phyloP scores from a whole-genome alignment of 1,284 basidiomycete species.

The Cutaneotrichosporon sp. region DNA sequence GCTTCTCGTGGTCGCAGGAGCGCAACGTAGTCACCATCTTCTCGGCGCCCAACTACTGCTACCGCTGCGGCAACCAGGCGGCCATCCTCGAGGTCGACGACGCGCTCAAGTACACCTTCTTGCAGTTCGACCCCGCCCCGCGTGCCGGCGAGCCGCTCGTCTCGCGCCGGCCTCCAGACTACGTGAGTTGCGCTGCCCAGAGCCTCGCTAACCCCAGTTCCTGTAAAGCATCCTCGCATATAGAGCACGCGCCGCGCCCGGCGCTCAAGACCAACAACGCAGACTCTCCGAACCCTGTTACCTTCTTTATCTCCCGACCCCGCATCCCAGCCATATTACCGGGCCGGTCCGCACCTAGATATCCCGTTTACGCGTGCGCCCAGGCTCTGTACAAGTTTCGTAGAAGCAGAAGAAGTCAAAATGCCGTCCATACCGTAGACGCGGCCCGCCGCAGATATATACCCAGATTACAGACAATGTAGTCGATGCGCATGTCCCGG shows the following conservation, averaged over 20 bases:
- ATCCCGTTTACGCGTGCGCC: not conserved
- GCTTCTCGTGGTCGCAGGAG: conserved; percentile 92
- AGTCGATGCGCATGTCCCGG: conserved; percentile 2
- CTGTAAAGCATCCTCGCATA: conserved; percentile 11
- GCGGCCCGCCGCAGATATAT: not conserved
- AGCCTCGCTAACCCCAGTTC: conserved; percentile 4
- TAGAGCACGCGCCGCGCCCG: not conserved
- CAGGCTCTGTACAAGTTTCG: not conserved
- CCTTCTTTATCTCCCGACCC: not conserved
- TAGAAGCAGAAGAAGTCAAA: conserved; percentile 9
- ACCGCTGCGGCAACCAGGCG: conserved; percentile 98
- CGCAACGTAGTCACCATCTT: conserved; percentile 99
- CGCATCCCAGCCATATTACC: not conserved
- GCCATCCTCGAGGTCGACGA: conserved; percentile 99
- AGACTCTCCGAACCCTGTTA: not conserved
- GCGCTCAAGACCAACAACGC: conserved; percentile 1
- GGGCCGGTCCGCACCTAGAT: not conserved
- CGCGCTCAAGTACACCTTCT: conserved; percentile 60
- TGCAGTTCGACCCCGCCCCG: conserved; percentile 99
- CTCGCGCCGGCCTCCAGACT: conserved; percentile 96
- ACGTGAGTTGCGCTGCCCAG: conserved; percentile 58
- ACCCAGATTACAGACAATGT: conserved; percentile 13
- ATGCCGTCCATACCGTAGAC: conserved; percentile 1
- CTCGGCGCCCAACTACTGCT: conserved; percentile 98
- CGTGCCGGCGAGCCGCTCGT: conserved; percentile 97